A percentile compares a stretch with the other conserved stretches of the same genome.
Evolutionary conservation across 2,329 filamentous ascomycete genomes (phyloP).

Genomic region (Alternaria sp.): DNA sequence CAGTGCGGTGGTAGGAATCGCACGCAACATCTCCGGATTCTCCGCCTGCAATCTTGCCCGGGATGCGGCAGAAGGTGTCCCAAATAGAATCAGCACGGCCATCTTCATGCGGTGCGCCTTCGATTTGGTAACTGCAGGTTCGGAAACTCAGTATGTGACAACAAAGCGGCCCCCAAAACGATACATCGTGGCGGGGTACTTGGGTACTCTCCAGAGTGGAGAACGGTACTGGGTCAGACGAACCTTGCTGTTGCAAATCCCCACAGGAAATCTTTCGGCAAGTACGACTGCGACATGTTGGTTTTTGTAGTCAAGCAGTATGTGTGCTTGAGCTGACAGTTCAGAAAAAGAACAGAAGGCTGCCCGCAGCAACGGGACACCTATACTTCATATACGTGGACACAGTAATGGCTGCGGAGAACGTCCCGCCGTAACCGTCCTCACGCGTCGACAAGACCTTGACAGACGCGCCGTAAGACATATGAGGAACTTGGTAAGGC

Average conservation of each 20-base stretch:
- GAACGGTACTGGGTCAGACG: conserved; percentile 31
- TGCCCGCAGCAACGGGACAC: conserved; percentile 27
- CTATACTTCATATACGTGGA: conserved; percentile 44
- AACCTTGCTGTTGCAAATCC: conserved; percentile 55
- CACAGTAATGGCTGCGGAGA: conserved; percentile 41
- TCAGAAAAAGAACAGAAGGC: conserved; percentile 9
- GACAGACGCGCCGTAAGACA: conserved; percentile 38
- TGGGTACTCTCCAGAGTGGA: conserved; percentile 13
- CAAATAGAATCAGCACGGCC: conserved; percentile 86
- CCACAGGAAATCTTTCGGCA: conserved; percentile 54
- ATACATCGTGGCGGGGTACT: conserved; percentile 34
- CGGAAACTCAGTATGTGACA: conserved; percentile 31
- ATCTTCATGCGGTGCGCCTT: conserved; percentile 77
- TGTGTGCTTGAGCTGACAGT: conserved; percentile 18
- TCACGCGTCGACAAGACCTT: conserved; percentile 40
- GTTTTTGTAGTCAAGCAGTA: conserved; percentile 10
- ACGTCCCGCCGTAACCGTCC: conserved; percentile 50
- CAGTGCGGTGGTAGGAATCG: conserved; percentile 84
- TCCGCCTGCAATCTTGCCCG: conserved; percentile 83
- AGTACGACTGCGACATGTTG: conserved; percentile 48
- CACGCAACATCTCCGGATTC: conserved; percentile 80
- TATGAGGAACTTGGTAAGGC: conserved; percentile 28
- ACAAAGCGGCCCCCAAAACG: conserved; percentile 9
- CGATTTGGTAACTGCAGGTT: conserved; percentile 80
- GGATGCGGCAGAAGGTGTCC: conserved; percentile 85